Base-by-base conservation (phyloP, 2,329 filamentous ascomycete genomes). In the Dothistroma septosporum region DNA sequence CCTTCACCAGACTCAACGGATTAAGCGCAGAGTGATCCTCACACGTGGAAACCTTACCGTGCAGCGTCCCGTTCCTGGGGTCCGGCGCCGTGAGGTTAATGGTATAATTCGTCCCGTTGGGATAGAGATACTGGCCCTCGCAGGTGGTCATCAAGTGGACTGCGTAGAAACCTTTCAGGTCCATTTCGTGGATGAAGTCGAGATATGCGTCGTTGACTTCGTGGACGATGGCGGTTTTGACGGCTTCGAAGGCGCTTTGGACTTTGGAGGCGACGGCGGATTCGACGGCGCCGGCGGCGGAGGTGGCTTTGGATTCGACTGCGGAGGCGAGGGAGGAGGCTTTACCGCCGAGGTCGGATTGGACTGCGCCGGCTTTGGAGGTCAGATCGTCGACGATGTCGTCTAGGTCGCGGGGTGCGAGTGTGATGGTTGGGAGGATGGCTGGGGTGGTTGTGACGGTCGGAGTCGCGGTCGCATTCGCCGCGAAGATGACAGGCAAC, bases 71-170 rank as follows among this genome's bases (percentile, higher is more conserved):
- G 5, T 72, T 71, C 66, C 50, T 55, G 12, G 60, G 64, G 9
- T 53, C 50, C 24, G 50, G 31, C 28, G 50, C 50, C 46, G 53
- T 59, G 8, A 72, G 65, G 3, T 64, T 63, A 57, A 78, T 64
- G 10, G 77, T 80, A 11, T 76, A 72, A 67, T 82, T 81, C 21
- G 76, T 68, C 24, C 76, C 65, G 46, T 77, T 70, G 7, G 60
- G 60, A 8, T 64, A 64, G 14, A 76, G 73, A 70, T 80, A 82
- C 57, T 75, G 74, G 55, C 80, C 80, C 46, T 73, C 76, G 73
- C 85, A 88, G 74, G 83, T 83, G 65, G 84, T 79, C 73, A 85
- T 80, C 61, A 87, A 70, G 69, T 88, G 84, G 24, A 84, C 76
- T 21, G 79, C 80, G 75, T 87, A 87, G 74, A 83, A 87, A 70